Base-by-base conservation (phyloP, 1,139 yeast species). In the Geotrichum bryndzae region DNA sequence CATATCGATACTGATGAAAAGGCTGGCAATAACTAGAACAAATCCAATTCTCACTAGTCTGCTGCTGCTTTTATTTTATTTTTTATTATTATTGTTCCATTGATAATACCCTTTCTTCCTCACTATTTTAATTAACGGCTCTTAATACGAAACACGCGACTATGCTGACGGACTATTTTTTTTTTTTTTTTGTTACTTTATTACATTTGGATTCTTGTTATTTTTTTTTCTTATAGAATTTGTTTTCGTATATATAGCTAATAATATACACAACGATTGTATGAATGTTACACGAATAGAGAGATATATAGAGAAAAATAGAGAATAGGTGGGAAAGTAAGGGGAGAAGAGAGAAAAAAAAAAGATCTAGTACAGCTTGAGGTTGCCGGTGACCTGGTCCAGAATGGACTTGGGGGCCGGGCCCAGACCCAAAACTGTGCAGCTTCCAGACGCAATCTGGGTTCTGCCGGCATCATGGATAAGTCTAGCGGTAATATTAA, bases 391-490 rank as follows among this genome's bases (percentile, higher is more conserved):
- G 60, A 94, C 85, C 70, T 86, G 84, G 72, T 94, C 97, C 63
- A 94, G 74, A 0, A 86, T 84, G 0, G 82, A 72, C 69, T 88
- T 89, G n/a, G 98, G 98, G 15, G 97, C 99, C 1, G 99, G 99
- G 0, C 99, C 99, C 41, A 94, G 74, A 0, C 98, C 99, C 35
- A 94, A 77, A 0, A 95, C 98, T 0, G 99, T 94, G 2, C 96
- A 96, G 66, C 95, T 86, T 0, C 98, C 98, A 5, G 97, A 88
- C 11, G 91, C 96, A 58, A 94, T 86, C 73, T 94, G 98, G 0
- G 99, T 95, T 70, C 98, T 82, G 3, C 99, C 99, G 38, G 99
- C 99, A 76, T 94, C 99, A 68, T 88, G 96, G 48, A 95, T 90
- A 7, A 90, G 82, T 66, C 85, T 82, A 1, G 92, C 84, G 69